Evolutionary conservation across 1,139 yeast species (phyloP).

Genomic region (Pneumocystis oryctolagi): DNA sequence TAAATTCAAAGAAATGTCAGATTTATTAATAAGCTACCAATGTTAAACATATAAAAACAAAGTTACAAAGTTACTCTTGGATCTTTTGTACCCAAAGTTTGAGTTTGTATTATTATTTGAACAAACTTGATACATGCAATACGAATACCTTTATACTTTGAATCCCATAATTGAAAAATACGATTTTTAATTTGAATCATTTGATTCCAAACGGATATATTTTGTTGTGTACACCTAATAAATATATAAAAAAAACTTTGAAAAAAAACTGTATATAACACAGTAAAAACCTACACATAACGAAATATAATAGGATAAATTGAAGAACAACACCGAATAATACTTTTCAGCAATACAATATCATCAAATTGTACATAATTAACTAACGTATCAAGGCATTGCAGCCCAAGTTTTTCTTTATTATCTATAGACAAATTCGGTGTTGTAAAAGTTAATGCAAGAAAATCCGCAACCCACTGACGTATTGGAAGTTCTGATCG

Average conservation of each 20-base stretch:
- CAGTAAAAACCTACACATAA: conserved; percentile 17
- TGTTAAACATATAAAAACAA: conserved; percentile 8
- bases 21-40: conserved; percentile 16
- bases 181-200: conserved; percentile 21
- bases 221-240: conserved; percentile 19
- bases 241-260: conserved; percentile 3
- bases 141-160: conserved; percentile 30
- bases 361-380: conserved; percentile 19
- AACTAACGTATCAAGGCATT: conserved; percentile 22
- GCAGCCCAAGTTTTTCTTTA: conserved; percentile 22
- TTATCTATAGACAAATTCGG: conserved; percentile 19
- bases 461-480: conserved; percentile 28
- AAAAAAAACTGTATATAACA: background rate
- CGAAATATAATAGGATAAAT: conserved; percentile 25
- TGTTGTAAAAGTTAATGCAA: conserved; percentile 27
- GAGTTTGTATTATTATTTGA: conserved; percentile 54
- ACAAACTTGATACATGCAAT: conserved; percentile 60
- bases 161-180: conserved; percentile 25
- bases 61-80: conserved; percentile 19
- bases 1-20: conserved; percentile 42
- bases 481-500: conserved; percentile 24
- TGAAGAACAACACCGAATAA: conserved; percentile 22
- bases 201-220: conserved; percentile 21
- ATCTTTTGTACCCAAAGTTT: conserved; percentile 36
- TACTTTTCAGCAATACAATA: conserved; percentile 21